phyloP scores from a whole-genome alignment of 1,139 yeast genomes.

The Hansenula lynferdii region DNA sequence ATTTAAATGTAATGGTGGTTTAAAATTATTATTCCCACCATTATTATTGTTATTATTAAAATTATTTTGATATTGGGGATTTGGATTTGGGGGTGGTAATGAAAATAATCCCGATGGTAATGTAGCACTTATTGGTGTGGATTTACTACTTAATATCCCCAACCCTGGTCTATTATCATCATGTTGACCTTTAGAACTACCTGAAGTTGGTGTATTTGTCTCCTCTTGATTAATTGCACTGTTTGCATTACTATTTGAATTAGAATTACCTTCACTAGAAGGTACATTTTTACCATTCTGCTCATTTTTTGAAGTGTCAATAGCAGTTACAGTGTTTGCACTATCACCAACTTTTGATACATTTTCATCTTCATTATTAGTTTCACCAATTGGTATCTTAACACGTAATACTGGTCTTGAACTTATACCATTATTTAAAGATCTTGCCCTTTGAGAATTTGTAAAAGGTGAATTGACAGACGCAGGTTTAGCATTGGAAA shows the following conservation, averaged over 20 bases:
- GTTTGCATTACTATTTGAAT: neutral
- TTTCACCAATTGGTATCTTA: constrained; percentile 37
- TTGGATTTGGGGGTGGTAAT: constrained; percentile 20
- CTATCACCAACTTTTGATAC: constrained; percentile 22
- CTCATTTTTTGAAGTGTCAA: constrained; percentile 25
- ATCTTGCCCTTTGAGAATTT: constrained; percentile 11
- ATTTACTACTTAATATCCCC: constrained; percentile 19
- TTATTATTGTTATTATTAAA: constrained; percentile 8
- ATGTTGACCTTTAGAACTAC: neutral
- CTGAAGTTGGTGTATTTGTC: constrained; percentile 1
- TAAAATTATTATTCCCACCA: constrained; percentile 7
- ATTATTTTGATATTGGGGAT: constrained; percentile 10
- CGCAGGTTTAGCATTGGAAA: constrained; percentile 4
- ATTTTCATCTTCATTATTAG: constrained; percentile 5
- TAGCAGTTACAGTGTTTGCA: constrained; percentile 37
- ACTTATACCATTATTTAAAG: constrained; percentile 15
- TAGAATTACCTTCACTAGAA: no score
- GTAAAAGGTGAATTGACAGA: constrained; percentile 7
- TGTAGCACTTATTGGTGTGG: constrained; percentile 25
- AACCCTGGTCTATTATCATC: constrained; percentile 7
- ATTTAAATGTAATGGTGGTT: constrained; percentile 11
- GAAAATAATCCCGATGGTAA: constrained; percentile 23
- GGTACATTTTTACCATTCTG: no score
- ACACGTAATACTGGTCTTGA: constrained; percentile 45
- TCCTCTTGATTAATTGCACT: neutral